A percentile compares a stretch with the other conserved stretches of the same genome.
Evolutionary conservation across 768 basidiomycete genomes (phyloP).

Genomic region (Russula vinacea): DNA sequence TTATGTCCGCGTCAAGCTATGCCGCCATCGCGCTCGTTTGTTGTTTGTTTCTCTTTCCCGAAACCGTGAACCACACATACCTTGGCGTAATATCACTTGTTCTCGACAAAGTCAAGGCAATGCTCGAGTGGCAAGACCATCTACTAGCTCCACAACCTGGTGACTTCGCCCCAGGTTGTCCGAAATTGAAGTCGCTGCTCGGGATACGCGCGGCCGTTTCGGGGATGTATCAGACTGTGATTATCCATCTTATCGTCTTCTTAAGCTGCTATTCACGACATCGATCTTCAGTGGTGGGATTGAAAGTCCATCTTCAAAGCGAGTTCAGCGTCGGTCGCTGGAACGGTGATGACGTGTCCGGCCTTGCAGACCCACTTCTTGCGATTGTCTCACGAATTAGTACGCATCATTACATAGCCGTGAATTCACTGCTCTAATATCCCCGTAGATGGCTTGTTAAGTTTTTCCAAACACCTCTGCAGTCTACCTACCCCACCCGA

Average conservation of each 20-base stretch:
- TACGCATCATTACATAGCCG: constrained; percentile 27
- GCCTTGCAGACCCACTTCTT: constrained; percentile 39
- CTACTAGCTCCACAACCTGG: constrained; percentile 31
- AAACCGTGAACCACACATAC: constrained; percentile 47
- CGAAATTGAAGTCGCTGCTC: constrained; percentile 32
- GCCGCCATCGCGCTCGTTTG: constrained; percentile 46
- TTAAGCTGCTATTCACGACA: not conserved
- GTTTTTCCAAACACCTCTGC: constrained; percentile 37
- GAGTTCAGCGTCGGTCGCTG: constrained; percentile 48
- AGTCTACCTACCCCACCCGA: constrained; percentile 24
- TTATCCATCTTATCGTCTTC: constrained; percentile 8
- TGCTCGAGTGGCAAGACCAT: constrained; percentile 38
- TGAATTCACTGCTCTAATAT: constrained; percentile 1
- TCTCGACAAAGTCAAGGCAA: constrained; percentile 34
- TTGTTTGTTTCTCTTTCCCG: constrained; percentile 51
- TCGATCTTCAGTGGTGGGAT: constrained; percentile 36
- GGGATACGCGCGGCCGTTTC: constrained; percentile 31
- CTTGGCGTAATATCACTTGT: constrained; percentile 36
- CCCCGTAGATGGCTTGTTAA: constrained; percentile 38
- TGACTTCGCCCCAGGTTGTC: constrained; percentile 30
- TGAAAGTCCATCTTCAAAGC: constrained; percentile 38
- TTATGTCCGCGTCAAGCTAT: constrained; percentile 46
- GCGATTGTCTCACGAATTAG: constrained; percentile 39
- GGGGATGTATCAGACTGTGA: constrained; percentile 35
- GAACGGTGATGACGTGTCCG: constrained; percentile 44